phyloP scores from a whole-genome alignment of 345 rosid genomes.

The Crucihimalaya himalaica region DNA sequence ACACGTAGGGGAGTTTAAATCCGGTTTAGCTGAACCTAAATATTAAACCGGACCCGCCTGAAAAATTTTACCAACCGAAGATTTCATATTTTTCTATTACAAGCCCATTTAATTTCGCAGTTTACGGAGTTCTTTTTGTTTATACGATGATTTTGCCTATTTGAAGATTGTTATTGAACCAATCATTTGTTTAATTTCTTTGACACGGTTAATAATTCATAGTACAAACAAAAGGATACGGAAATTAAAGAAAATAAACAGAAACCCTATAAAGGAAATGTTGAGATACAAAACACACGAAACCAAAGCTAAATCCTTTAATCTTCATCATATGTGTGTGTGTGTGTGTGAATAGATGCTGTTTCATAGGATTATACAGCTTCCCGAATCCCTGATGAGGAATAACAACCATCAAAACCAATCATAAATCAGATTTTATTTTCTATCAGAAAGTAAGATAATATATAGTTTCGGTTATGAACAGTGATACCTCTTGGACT shows the following conservation, averaged over 20 bases:
- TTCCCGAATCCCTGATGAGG: conserved; percentile 53
- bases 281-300: conserved; percentile 20
- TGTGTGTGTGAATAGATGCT: not conserved
- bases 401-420: conserved; percentile 11
- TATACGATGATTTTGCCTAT: not conserved
- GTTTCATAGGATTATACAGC: conserved; percentile 62
- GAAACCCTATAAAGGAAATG: conserved; percentile 7
- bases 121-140: not conserved
- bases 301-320: conserved; percentile 2
- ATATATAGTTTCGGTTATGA: not conserved
- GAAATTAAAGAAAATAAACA: not conserved
- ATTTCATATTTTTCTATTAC: not conserved
- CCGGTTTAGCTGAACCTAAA: conserved; percentile 25
- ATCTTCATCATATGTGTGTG: conserved; percentile 12
- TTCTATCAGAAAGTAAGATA: not conserved
- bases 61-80: not conserved
- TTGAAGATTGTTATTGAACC: not conserved
- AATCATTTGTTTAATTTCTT: conserved; percentile 24
- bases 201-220: conserved; percentile 21
- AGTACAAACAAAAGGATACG: conserved; percentile 1
- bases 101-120: not conserved
- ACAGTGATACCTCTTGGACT: conserved; percentile 53
- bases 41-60: not conserved
- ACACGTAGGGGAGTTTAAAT: conserved; percentile 14
- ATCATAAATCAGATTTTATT: not conserved